Evolutionary conservation across 2,329 filamentous ascomycete genomes (phyloP), one percentile per base, ranked within the genome.

Genomic region (Incumbomyces lentus): DNA sequence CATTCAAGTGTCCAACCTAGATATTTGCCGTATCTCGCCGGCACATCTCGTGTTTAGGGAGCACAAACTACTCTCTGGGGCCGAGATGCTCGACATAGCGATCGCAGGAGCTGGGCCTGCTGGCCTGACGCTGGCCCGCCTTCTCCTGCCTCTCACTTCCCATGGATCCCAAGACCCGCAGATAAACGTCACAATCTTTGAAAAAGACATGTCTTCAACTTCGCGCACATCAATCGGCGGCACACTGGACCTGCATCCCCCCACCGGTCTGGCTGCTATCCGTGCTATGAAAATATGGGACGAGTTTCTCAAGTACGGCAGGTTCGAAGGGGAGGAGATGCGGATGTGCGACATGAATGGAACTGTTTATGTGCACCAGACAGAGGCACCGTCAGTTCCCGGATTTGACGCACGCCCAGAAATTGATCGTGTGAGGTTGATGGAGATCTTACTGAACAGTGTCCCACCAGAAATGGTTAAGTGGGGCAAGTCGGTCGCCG

Each of bases 321-420:
- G 67, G 26, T 69, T 64, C 46, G 67, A 68, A 39, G 64, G 65
- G 47, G 66, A 72, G 51, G 65, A 64, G n/a, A 51, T 70, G 29
- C 55, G 62, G 5, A 41, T 70, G 17, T 61, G 59, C 7, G 67
- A 70, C 53, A 68, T 69, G 54, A 61, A 64, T 36, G 61, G 51
- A 30, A 60, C 54, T 18, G 59, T 58, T 37, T 62, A 60, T 40
- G 53, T 60, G 50, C 58, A 55, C 33, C 42, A 51, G 34, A 49
- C 38, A 19, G 33, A 51, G 22, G 30, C 30, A 34, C 42, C 31
- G 48, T 54, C 34, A 7, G 30, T 46, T 17, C 46, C 38, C 8
- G 39, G 35, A 22, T 41, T 44, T 7, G 42, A 53, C 22, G 47
- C 52, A 19, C 51, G 60, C 11, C 64, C 65, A 2, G 63, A 67